Conservation (phyloP, 495 filamentous ascomycete species). For the Daldinia vernicosa region DNA sequence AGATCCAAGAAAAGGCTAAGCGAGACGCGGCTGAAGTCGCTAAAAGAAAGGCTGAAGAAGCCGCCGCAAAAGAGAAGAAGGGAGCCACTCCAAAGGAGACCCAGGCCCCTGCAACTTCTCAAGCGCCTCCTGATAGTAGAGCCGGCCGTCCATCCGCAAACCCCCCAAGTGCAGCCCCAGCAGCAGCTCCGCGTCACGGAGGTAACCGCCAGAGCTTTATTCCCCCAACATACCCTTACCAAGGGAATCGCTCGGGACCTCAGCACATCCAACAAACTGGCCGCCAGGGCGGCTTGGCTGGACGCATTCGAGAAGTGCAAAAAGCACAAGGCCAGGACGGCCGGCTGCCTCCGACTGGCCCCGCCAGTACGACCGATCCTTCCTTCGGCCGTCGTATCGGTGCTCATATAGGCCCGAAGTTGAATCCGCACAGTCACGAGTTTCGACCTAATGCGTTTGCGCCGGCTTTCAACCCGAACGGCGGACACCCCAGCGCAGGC, state of each 20-base stretch:
- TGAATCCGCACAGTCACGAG: conserved; percentile 84
- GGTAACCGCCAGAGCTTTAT: conserved; percentile 32
- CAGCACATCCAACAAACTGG: conserved; percentile 47
- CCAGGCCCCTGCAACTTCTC: conserved; percentile 44
- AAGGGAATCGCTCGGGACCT: conserved; percentile 49
- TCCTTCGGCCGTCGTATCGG: conserved; percentile 57
- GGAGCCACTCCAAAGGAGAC: conserved; percentile 48
- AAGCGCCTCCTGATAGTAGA: conserved; percentile 38
- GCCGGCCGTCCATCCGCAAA: conserved; percentile 39
- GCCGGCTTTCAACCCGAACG: conserved; percentile 77
- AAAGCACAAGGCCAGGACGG: conserved; percentile 57
- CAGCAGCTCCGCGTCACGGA: conserved; percentile 46
- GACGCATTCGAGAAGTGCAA: conserved; percentile 59
- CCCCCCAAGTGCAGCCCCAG: conserved; percentile 46
- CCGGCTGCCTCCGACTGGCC: conserved; percentile 62
- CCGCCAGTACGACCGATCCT: conserved; percentile 58
- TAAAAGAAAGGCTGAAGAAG: conserved; percentile 50
- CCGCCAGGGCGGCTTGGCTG: conserved; percentile 49
- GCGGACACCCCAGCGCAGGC: conserved; percentile 61
- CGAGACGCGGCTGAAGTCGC: conserved; percentile 70
- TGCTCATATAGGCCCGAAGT: conserved; percentile 66
- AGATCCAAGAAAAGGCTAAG: conserved; percentile 87
- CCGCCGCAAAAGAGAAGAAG: conserved; percentile 52
- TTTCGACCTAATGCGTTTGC: conserved; percentile 86
- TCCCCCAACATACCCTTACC: conserved; percentile 35